Conservation (phyloP, 2,329 filamentous ascomycete species). For the Colletotrichum horii region DNA sequence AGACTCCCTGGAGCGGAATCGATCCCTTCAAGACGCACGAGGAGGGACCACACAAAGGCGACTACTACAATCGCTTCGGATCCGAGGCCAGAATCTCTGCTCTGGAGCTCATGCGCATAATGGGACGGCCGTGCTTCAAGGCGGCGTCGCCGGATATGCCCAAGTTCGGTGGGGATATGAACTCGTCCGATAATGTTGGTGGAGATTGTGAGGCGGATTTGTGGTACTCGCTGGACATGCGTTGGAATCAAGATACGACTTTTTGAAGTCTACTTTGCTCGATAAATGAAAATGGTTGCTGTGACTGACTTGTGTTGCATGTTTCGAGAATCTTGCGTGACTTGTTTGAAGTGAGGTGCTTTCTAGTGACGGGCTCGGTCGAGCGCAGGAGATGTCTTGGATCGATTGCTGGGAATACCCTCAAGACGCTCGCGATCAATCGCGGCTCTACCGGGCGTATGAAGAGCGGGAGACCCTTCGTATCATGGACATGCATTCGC, state of each 20-base stretch:
- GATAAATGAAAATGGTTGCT: neutral
- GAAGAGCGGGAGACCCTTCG: neutral
- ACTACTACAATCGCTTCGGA: neutral
- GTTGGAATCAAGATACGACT: neutral
- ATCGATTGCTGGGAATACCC: neutral
- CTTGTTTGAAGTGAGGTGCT: neutral
- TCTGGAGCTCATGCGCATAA: neutral
- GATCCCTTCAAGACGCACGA: neutral
- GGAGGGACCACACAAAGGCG: neutral
- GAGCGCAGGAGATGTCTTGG: neutral
- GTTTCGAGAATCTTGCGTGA: neutral
- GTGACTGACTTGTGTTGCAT: fast-evolving
- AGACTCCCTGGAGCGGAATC: neutral
- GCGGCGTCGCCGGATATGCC: neutral
- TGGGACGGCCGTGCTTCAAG: neutral
- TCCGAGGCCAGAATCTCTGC: neutral
- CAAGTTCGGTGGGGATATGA: neutral
- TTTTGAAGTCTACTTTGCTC: neutral
- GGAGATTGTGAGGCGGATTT: neutral
- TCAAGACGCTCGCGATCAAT: neutral
- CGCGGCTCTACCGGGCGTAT: neutral
- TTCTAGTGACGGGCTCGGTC: neutral
- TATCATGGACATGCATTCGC: neutral
- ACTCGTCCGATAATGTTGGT: neutral
- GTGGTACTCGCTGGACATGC: neutral